Percentiles rank a stretch among this genome's conserved stretches.
phyloP scores from a whole-genome alignment of 441 rosid genomes.

The Corymbia calophylla region DNA sequence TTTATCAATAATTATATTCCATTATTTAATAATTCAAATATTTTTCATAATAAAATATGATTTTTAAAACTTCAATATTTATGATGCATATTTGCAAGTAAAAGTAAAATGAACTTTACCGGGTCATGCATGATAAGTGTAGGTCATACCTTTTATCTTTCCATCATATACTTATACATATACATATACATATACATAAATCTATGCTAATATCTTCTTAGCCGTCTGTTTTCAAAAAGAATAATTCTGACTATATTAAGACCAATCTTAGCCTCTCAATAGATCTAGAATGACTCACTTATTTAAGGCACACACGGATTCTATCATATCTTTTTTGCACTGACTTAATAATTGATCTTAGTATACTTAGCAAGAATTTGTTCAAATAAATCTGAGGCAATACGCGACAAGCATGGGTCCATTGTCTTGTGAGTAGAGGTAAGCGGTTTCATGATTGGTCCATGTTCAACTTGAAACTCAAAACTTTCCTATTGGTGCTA shows the following conservation, averaged over 20 bases:
- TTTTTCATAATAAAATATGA: neutral
- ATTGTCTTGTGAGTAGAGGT: neutral
- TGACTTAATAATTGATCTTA: neutral
- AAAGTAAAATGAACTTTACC: neutral
- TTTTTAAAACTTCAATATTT: neutral
- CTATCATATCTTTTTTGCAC: neutral
- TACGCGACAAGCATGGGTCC: neutral
- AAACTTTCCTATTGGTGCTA: no score
- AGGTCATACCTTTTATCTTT: neutral
- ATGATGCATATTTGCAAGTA: neutral
- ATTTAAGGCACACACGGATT: neutral
- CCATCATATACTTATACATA: neutral
- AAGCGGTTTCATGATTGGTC: no score
- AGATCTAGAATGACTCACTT: neutral
- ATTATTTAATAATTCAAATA: neutral
- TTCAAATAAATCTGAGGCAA: neutral
- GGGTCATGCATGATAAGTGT: neutral
- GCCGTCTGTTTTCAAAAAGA: neutral
- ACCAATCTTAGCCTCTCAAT: neutral
- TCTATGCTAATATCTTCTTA: no score
- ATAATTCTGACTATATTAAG: neutral
- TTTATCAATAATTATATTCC: neutral
- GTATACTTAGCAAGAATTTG: neutral
- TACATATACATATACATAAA: neutral
- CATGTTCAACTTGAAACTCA: no score